phyloP scores from a whole-genome alignment of 164 flowering plant species.

The Echeveria elegans region DNA sequence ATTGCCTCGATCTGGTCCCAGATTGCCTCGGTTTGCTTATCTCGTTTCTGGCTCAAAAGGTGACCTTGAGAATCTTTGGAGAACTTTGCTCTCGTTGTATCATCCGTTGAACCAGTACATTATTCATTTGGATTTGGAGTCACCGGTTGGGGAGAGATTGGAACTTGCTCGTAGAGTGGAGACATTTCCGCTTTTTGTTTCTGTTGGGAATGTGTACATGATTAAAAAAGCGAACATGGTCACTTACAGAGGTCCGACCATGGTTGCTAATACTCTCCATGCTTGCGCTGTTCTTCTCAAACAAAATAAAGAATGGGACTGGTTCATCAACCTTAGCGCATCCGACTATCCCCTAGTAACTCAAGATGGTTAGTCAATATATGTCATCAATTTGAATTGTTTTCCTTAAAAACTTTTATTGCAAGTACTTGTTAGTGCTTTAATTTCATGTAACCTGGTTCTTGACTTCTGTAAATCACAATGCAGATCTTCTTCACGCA shows the following conservation, averaged over 20 bases:
- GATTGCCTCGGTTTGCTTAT: constrained; percentile 5
- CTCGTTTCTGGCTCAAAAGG: constrained; percentile 3
- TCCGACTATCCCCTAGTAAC: constrained; percentile 10
- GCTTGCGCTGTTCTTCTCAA: constrained; percentile 3
- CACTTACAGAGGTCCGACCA: constrained; percentile 5
- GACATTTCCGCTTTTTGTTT: background rate
- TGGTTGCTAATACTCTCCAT: constrained; percentile 7
- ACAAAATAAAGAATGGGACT: constrained; percentile 5
- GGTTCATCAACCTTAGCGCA: constrained; percentile 11
- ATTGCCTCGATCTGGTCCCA: background rate
- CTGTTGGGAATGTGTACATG: constrained; percentile 8
- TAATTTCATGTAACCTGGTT: background rate
- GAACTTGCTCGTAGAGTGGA: constrained; percentile 9
- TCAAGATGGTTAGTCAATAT: constrained; percentile 1
- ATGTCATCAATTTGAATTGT: background rate
- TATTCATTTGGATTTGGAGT: constrained; percentile 8
- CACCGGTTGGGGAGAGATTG: constrained; percentile 1
- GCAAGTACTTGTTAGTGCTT: background rate
- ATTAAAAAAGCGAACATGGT: constrained; percentile 8
- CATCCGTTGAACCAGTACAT: constrained; percentile 9
- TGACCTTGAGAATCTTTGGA: constrained; percentile 1
- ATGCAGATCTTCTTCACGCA: constrained; percentile 48
- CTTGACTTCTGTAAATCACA: background rate
- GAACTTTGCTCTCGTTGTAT: constrained; percentile 6
- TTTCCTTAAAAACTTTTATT: background rate